Conservation (phyloP, 805 yeast genomes). For the Wickerhamomyces ciferrii region DNA sequence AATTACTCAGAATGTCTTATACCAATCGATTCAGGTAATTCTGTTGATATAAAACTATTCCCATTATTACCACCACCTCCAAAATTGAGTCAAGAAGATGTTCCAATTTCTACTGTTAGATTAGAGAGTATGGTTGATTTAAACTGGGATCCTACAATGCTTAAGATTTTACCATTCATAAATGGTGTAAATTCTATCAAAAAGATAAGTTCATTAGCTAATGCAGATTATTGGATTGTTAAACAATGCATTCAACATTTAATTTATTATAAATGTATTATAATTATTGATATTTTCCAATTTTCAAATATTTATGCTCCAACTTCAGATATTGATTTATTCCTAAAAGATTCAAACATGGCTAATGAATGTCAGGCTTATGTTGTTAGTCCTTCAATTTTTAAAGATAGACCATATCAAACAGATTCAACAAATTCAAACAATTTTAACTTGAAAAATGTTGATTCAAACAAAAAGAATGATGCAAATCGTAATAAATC, state of each 20-base stretch:
- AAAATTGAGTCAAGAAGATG: constrained; percentile 72
- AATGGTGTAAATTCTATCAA: constrained; percentile 84
- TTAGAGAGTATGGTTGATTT: constrained; percentile 72
- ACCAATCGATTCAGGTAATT: constrained; percentile 84
- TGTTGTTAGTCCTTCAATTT: constrained; percentile 44
- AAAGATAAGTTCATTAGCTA: constrained; percentile 71
- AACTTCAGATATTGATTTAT: constrained; percentile 67
- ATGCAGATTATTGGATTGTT: constrained; percentile 74
- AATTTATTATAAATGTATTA: constrained; percentile 82
- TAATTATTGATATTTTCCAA: constrained; percentile 82
- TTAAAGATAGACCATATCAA: constrained; percentile 29
- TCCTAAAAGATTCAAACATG: constrained; percentile 58
- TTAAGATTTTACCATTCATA: constrained; percentile 77
- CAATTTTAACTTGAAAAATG: background rate
- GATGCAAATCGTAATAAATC: constrained; percentile 3
- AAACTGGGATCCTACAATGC: constrained; percentile 97
- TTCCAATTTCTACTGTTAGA: constrained; percentile 85
- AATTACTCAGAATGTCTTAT: constrained; percentile 94
- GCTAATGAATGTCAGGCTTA: constrained; percentile 84
- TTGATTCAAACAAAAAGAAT: constrained; percentile 1
- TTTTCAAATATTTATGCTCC: constrained; percentile 87
- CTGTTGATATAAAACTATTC: constrained; percentile 89
- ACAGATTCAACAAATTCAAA: background rate
- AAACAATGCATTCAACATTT: constrained; percentile 87
- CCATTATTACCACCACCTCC: constrained; percentile 84